phyloP scores from a whole-genome alignment of 768 basidiomycete species.

The Melanogaster broomeanus region DNA sequence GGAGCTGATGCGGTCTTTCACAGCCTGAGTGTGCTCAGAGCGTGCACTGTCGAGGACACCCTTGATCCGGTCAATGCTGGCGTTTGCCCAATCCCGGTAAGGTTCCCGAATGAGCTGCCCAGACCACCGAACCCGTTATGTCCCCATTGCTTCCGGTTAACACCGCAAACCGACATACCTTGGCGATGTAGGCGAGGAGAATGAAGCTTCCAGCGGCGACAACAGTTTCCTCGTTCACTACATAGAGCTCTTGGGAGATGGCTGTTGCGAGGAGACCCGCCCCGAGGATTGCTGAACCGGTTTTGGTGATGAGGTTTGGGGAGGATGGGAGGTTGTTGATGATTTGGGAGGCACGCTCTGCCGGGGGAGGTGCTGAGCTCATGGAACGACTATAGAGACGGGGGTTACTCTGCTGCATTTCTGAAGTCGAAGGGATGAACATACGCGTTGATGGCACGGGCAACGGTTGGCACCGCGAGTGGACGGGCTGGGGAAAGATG shows the following conservation, averaged over 20 bases:
- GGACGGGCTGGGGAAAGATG: conserved; percentile 48
- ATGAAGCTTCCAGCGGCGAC: conserved; percentile 83
- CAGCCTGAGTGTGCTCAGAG: conserved; percentile 87
- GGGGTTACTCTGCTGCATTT: conserved; percentile 7
- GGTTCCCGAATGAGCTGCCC: conserved; percentile 76
- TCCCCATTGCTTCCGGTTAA: background rate
- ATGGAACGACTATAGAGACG: conserved; percentile 56
- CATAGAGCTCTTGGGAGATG: conserved; percentile 96
- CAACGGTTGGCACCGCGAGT: conserved; percentile 49
- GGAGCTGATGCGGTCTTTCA: conserved; percentile 88
- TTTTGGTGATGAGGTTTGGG: conserved; percentile 91
- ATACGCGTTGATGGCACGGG: conserved; percentile 50
- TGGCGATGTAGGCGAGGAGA: conserved; percentile 79
- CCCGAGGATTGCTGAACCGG: conserved; percentile 88
- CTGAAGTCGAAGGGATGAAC: conserved; percentile 20
- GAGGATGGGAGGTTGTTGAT: conserved; percentile 86
- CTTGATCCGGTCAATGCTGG: conserved; percentile 83
- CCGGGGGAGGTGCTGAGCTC: conserved; percentile 66
- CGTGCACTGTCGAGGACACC: conserved; percentile 80
- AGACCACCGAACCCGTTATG: conserved; percentile 16
- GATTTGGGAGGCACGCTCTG: conserved; percentile 86
- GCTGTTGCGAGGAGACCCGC: conserved; percentile 87
- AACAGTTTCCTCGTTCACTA: conserved; percentile 95
- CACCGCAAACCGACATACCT: conserved; percentile 46
- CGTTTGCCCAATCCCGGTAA: conserved; percentile 90